Conservation (phyloP, 805 yeast genomes). For the Wickerhamiella azyma region DNA sequence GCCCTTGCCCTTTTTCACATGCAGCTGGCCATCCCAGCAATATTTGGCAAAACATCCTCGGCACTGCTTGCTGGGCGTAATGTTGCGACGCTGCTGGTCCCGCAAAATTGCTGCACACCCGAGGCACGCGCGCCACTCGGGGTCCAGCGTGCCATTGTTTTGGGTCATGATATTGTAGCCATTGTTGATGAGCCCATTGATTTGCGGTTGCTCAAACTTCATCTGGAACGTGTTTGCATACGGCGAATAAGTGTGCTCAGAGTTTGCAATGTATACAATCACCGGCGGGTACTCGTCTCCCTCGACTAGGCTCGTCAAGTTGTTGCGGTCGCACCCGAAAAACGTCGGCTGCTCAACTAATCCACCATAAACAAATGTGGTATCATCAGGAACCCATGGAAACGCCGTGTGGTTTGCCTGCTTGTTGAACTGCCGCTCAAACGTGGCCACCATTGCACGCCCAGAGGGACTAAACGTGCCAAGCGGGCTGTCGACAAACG, state of each 20-base stretch:
- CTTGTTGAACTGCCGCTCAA: constrained; percentile 20
- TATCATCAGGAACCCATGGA: constrained; percentile 21
- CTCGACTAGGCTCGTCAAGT: constrained; percentile 39
- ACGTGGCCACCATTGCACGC: constrained; percentile 26
- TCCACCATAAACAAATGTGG: constrained; percentile 42
- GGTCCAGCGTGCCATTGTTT: constrained; percentile 54
- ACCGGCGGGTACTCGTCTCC: constrained; percentile 41
- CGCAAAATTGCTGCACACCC: constrained; percentile 80
- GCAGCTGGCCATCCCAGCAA: constrained; percentile 56
- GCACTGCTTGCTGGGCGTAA: constrained; percentile 56
- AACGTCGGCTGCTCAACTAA: constrained; percentile 42
- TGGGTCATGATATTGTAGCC: constrained; percentile 66
- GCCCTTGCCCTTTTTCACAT: neutral
- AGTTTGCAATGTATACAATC: constrained; percentile 63
- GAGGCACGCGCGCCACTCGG: constrained; percentile 60
- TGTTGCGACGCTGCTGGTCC: constrained; percentile 55
- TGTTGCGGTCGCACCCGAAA: constrained; percentile 62
- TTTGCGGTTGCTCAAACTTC: constrained; percentile 46
- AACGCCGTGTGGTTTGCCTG: constrained; percentile 20
- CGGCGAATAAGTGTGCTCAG: constrained; percentile 48
- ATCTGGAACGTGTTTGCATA: constrained; percentile 62
- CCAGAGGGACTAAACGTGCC: constrained; percentile 23
- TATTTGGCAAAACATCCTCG: constrained; percentile 54
- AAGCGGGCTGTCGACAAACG: constrained; percentile 18
- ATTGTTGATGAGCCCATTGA: constrained; percentile 48